Evolutionary conservation across 805 yeast species (phyloP), one percentile per base, ranked within the genome.

Genomic region (Lachancea lanzarotensis): DNA sequence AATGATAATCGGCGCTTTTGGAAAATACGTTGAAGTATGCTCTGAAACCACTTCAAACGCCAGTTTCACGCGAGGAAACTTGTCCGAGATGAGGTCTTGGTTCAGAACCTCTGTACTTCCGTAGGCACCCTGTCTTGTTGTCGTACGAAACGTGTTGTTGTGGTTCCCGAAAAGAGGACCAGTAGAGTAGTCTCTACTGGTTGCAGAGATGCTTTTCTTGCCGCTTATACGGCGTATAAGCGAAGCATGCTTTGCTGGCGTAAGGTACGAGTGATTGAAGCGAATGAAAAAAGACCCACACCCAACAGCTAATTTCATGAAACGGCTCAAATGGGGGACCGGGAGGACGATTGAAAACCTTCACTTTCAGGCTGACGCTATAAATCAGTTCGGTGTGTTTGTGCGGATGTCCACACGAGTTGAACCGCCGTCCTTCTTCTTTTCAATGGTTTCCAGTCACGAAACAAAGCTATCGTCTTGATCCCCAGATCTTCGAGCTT

Each of bases 1-100:
- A 22, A 91, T 78, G 26, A 93, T 66, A 11, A 91, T 69, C 1
- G 96, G 95, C 1, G 81, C 67, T 51, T 66, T 60, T 46, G 40
- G 56, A 29, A 48, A 17, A 54, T 63, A 30, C 48, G 55, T 45
- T 43, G 48, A 45, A 49, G 63, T 46, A 45, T 52, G 48, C 32
- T 60, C 63, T 16, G 60, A 60, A 56, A 71, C 71, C 38, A 71
- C 65, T 44, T 84, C 89, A 55, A 59, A 84, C 2, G 67, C 69
- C 38, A 84, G 66, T 25, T 68, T 62, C 2, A 83, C 87, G 0
- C 84, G 69, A 30, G 71, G 72, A 20, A 79, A 70, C 44, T 70
- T 60, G 19, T 59, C 62, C 13, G 64, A 53, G 12, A 59, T 33
- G 8, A 65, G 46, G 15, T 54, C 57, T 10, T 50, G 40, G 46